Base-by-base conservation (phyloP, 2,329 filamentous ascomycete species). In the Aspergillus carbonarius region DNA sequence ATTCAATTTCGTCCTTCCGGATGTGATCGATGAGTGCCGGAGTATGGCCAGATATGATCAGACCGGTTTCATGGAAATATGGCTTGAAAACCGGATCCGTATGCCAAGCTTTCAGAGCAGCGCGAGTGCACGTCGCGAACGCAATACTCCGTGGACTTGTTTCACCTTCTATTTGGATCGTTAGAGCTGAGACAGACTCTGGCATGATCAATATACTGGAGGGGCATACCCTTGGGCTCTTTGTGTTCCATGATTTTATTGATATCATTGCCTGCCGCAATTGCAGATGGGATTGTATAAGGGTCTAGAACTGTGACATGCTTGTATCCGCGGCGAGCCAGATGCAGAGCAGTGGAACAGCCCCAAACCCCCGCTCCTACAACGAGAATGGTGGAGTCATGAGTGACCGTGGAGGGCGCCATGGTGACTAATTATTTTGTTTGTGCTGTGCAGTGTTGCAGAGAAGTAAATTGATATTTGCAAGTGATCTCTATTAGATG, bases 361-460 rank as follows among this genome's bases (percentile, higher is more conserved):
- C 82, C 82, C 70, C 82, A 83, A 0, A 81, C 82, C 9, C 82
- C 82, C 20, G 75, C 79, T 8, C 81, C 81, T 51, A 83, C 66
- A 37, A 83, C 79, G 20, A 82, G 66, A 48, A 67, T 74, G 9
- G 62, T 65, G 15, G 64, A 66, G 12, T 53, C 47, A 9, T 39
- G 51, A 47, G 52, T 63, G n/a, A 57, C 55, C 7, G n/a, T 40
- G 1, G 42, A 50, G 37, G 35, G 47, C 5, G 47, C 23, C 54
- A 56, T 56, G n/a, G 9, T 44, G 25, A 7, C 34, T 17, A 12
- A n/a, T 15, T 13, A 9, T 18, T 15, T 25, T 18, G 13, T 35
- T 23, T 39, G 49, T 23, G n/a, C 35, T 52, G 23, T 52, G 30
- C 30, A 9, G 30, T 10, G 30, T 32, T 32, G 30, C 3, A 32